Evolutionary conservation across 2,329 filamentous ascomycete species (phyloP).

Genomic region (Monosporascus sp.): DNA sequence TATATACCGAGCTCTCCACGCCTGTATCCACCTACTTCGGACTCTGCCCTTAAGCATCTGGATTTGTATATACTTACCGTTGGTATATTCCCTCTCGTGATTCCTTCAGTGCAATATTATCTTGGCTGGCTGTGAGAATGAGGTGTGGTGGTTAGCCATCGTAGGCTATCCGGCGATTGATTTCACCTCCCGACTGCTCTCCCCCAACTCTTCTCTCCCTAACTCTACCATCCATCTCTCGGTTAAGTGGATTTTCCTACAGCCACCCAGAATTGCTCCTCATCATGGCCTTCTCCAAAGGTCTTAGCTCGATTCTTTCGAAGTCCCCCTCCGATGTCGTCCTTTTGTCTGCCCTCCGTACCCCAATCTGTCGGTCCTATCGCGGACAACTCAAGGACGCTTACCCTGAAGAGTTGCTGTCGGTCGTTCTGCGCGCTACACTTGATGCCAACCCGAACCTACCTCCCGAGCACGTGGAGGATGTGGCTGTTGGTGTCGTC

Average conservation of each 20-base stretch:
- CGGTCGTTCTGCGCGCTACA: conserved; percentile 60
- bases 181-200: too few species aligned
- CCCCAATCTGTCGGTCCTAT: conserved; percentile 76
- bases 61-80: too few species aligned
- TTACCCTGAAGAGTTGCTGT: conserved; percentile 84
- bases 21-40: too few species aligned
- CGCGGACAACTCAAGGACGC: conserved; percentile 81
- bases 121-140: too few species aligned
- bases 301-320: conserved; percentile 68
- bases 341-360: conserved; percentile 85
- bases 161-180: too few species aligned
- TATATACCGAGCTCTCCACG: too few species aligned
- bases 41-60: too few species aligned
- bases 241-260: not conserved
- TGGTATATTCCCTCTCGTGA: too few species aligned
- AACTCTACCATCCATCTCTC: too few species aligned
- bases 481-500: conserved; percentile 82
- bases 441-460: conserved; percentile 68
- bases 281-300: conserved; percentile 52
- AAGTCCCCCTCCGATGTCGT: conserved; percentile 80
- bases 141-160: too few species aligned
- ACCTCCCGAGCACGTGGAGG: conserved; percentile 64
- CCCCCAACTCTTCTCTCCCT: too few species aligned
- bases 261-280: not conserved
- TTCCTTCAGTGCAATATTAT: too few species aligned